Evolutionary conservation across 2,329 filamentous ascomycete genomes (phyloP).

Genomic region (Alternaria tenuissima): DNA sequence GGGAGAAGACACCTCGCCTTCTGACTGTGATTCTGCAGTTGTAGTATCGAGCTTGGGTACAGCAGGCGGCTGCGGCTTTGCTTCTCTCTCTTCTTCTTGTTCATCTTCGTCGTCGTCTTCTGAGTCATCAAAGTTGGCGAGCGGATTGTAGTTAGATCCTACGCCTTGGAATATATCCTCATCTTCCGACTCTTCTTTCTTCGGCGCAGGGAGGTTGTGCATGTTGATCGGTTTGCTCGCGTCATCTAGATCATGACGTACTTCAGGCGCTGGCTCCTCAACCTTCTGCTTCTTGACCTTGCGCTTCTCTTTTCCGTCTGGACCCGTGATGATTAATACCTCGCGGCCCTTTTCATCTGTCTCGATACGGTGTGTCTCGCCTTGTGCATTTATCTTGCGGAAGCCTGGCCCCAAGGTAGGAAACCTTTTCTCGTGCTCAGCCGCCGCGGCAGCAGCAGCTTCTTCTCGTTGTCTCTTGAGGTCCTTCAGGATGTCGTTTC

Average conservation of each 20-base stretch:
- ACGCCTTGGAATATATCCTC: conserved; percentile 70
- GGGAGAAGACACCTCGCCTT: neutral
- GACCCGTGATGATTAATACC: conserved; percentile 66
- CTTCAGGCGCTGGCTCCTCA: conserved; percentile 42
- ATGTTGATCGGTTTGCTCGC: conserved; percentile 55
- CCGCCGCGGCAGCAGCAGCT: conserved; percentile 54
- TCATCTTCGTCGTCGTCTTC: conserved; percentile 45
- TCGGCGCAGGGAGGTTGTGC: conserved; percentile 45
- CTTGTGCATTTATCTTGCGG: conserved; percentile 60
- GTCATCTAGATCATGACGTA: conserved; percentile 56
- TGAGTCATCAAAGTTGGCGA: conserved; percentile 62
- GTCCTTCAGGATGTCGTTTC: conserved; percentile 67
- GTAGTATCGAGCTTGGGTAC: neutral
- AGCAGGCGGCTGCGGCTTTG: neutral
- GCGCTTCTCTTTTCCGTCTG: conserved; percentile 68
- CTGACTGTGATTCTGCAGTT: neutral
- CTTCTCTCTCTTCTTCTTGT: conserved; percentile 1
- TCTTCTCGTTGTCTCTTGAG: conserved; percentile 64
- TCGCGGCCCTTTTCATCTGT: conserved; percentile 64
- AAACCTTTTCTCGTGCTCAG: conserved; percentile 49
- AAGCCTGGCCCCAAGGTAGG: conserved; percentile 64
- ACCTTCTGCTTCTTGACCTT: conserved; percentile 64
- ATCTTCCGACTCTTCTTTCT: conserved; percentile 58
- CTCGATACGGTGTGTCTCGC: conserved; percentile 64
- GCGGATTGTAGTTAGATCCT: conserved; percentile 67